These are phyloP conservation scores for Fusarium sp. DNA, from an alignment of 2,329 filamentous ascomycete genomes.

Conservation along the genomic window DNA sequence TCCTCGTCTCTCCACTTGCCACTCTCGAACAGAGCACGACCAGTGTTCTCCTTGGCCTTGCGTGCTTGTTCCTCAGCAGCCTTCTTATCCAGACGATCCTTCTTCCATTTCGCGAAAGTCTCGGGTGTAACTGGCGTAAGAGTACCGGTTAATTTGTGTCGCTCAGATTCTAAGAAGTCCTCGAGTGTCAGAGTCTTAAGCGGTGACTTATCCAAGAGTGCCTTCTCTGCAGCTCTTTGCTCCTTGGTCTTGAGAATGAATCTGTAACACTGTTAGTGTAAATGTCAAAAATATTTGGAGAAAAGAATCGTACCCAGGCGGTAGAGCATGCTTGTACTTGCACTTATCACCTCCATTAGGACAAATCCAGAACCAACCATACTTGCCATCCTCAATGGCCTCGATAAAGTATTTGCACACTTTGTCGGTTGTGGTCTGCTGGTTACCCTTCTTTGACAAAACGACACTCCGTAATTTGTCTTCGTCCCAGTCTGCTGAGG, in stretches of 20 bases:
- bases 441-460: constrained; percentile 96
- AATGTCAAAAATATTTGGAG: not conserved
- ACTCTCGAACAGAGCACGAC: constrained; percentile 94
- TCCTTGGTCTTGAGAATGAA: constrained; percentile 99
- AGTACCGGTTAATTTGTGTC: constrained; percentile 91
- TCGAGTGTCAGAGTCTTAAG: constrained; percentile 94
- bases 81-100: constrained; percentile 94
- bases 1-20: constrained; percentile 86
- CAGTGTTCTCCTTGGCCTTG: constrained; percentile 94
- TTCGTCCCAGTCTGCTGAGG: constrained; percentile 97
- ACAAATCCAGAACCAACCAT: constrained; percentile 99
- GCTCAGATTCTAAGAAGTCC: constrained; percentile 96
- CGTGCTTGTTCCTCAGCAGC: constrained; percentile 91
- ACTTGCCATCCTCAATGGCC: constrained; percentile 97
- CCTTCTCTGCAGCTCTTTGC: constrained; percentile 94
- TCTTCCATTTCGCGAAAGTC: constrained; percentile 96
- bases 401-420: constrained; percentile 99
- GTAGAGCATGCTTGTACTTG: constrained; percentile 97
- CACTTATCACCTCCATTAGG: constrained; percentile 97
- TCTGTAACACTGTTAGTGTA: constrained; percentile 60
- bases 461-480: constrained; percentile 93
- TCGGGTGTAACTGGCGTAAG: constrained; percentile 95
- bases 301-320: constrained; percentile 79
- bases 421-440: constrained; percentile 94
- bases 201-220: constrained; percentile 93